Evolutionary conservation across 2,329 filamentous ascomycete species (phyloP).

Genomic region (Endothia cerciana): DNA sequence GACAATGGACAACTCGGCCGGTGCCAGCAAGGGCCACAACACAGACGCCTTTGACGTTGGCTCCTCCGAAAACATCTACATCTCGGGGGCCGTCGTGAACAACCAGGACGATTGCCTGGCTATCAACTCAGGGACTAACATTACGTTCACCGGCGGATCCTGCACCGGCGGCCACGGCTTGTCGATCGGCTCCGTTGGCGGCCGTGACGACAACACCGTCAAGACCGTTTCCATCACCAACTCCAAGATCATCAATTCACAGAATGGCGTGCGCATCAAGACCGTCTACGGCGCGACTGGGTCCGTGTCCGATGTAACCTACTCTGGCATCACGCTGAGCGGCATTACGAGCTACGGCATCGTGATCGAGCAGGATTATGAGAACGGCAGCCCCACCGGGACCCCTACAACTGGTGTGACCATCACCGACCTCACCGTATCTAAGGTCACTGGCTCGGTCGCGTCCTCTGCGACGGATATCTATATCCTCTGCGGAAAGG

Average conservation of each 20-base stretch:
- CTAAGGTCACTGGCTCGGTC: slow-evolving; percentile 49
- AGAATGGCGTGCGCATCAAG: slow-evolving; percentile 58
- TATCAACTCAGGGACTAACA: slow-evolving; percentile 56
- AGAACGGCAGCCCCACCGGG: slow-evolving; percentile 52
- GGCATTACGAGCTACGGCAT: slow-evolving; percentile 40
- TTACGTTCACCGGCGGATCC: slow-evolving; percentile 48
- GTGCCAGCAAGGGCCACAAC: slow-evolving; percentile 48
- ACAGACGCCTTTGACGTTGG: slow-evolving; percentile 65
- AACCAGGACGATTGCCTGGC: slow-evolving; percentile 68
- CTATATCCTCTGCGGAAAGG: slow-evolving; percentile 58
- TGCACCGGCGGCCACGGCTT: slow-evolving; percentile 51
- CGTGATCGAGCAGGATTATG: slow-evolving; percentile 49
- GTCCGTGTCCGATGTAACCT: slow-evolving; percentile 44
- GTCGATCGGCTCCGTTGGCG: slow-evolving; percentile 50
- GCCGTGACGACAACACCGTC: slow-evolving; percentile 56
- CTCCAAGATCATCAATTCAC: slow-evolving; percentile 53
- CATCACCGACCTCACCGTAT: slow-evolving; percentile 53
- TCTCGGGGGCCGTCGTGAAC: slow-evolving; percentile 56
- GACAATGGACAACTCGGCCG: slow-evolving; percentile 45
- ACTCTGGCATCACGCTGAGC: slow-evolving; percentile 34
- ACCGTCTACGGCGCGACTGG: slow-evolving; percentile 51
- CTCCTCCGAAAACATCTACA: slow-evolving; percentile 51
- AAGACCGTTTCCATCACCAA: slow-evolving; percentile 53
- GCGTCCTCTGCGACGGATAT: slow-evolving; percentile 44
- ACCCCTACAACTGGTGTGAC: slow-evolving; percentile 52